Percentiles rank a stretch among this genome's conserved stretches.
phyloP scores from a whole-genome alignment of 169 alveolate species.

The Eimeria maxima region DNA sequence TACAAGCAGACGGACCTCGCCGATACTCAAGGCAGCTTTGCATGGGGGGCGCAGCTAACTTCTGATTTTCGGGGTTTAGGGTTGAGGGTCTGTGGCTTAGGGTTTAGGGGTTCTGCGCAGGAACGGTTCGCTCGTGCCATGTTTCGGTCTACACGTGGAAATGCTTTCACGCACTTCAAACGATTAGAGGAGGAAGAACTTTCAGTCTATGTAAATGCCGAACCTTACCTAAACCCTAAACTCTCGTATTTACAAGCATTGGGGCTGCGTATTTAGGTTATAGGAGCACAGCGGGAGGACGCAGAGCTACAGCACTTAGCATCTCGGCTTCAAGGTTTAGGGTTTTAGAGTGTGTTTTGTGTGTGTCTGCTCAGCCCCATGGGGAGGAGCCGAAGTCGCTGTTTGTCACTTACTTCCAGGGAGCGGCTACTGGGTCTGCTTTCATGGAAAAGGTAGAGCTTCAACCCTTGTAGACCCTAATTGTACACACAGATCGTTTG shows the following conservation, averaged over 20 bases:
- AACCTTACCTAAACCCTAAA: neutral
- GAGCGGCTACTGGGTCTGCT: constrained; percentile 69
- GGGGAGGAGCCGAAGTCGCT: constrained; percentile 72
- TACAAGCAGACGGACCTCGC: no score
- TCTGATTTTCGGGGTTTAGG: constrained; percentile 22
- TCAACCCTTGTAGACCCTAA: constrained; percentile 46
- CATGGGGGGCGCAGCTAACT: neutral
- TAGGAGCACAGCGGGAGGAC: neutral
- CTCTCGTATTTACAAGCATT: neutral
- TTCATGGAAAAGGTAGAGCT: constrained; percentile 66
- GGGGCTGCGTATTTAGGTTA: neutral
- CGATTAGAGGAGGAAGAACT: constrained; percentile 89
- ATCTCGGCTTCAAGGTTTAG: neutral
- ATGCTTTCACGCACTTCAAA: constrained; percentile 95
- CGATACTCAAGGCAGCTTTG: no score
- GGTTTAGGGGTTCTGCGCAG: constrained; percentile 58
- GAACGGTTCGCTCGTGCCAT: constrained; percentile 95
- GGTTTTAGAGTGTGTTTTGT: constrained; percentile 16
- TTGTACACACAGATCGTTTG: neutral
- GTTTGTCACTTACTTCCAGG: constrained; percentile 77
- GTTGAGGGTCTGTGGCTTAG: constrained; percentile 43
- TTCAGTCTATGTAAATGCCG: constrained; percentile 20
- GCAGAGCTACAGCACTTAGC: neutral
- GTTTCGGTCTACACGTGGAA: constrained; percentile 98
- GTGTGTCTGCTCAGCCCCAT: constrained; percentile 40